Percentiles rank a stretch among this genome's conserved stretches.
Conservation (phyloP, 495 filamentous ascomycete species). For the Achaetomiella virescens region DNA sequence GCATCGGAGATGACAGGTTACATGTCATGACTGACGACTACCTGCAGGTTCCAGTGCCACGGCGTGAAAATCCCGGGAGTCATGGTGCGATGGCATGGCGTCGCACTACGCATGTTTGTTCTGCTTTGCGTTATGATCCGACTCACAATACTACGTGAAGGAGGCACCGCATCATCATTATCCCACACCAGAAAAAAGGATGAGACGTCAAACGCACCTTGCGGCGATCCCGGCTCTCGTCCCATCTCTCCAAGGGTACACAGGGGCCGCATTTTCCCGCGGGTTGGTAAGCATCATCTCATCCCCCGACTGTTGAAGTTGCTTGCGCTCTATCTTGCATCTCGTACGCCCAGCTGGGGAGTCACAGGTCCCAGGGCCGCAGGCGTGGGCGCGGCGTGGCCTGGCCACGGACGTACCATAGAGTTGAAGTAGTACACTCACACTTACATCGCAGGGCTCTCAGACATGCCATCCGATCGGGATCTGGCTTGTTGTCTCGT, state of each 20-base stretch:
- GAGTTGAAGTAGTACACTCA: neutral
- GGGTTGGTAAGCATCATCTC: no score
- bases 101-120: no score
- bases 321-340: neutral
- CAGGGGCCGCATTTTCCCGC: neutral
- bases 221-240: neutral
- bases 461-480: neutral
- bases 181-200: neutral
- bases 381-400: neutral
- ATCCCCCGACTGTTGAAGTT: no score
- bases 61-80: no score
- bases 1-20: no score
- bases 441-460: neutral
- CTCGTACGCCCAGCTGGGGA: slow-evolving; percentile 5
- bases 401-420: neutral
- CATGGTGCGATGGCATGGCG: no score
- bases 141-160: no score
- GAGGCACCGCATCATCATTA: no score
- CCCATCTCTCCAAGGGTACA: neutral
- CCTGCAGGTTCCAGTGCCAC: no score
- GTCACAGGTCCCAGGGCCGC: neutral
- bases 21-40: no score
- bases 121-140: no score
- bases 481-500: slow-evolving; percentile 14
- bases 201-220: slow-evolving; percentile 2